Percentiles rank a stretch among this genome's conserved stretches.
Conservation (phyloP, 2,329 filamentous ascomycete genomes). For the Trichoderma koningii region DNA sequence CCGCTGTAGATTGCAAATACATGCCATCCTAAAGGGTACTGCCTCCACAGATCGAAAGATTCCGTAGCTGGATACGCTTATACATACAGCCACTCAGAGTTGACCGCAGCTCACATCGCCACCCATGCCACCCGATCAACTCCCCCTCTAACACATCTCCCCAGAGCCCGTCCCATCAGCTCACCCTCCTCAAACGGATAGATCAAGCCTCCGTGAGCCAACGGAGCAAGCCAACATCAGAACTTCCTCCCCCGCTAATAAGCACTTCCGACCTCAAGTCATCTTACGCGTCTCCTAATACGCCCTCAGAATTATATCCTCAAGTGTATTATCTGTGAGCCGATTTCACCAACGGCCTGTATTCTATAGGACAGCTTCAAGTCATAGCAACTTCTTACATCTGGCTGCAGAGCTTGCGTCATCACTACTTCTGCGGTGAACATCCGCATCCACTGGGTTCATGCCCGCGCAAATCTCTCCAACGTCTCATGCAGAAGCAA, state of each 20-base stretch:
- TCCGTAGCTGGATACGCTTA: no score
- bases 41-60: no score
- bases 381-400: background rate
- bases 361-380: background rate
- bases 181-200: no score
- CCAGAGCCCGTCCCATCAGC: background rate
- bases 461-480: background rate
- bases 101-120: background rate
- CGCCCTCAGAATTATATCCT: background rate
- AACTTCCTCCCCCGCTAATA: background rate
- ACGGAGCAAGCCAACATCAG: background rate
- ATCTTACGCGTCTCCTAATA: slow-evolving; percentile 10
- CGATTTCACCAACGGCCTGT: no score
- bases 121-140: background rate
- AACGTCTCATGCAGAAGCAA: background rate
- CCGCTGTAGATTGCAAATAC: no score
- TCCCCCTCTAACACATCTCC: background rate
- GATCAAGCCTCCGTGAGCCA: background rate
- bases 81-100: no score
- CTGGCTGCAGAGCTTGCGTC: slow-evolving; percentile 3
- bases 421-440: background rate
- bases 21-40: no score
- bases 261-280: background rate
- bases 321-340: background rate
- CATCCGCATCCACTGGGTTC: background rate